Percentiles rank a stretch among this genome's conserved stretches.
phyloP scores from a whole-genome alignment of 2,329 filamentous ascomycete species.

The Penicillium sp. region DNA sequence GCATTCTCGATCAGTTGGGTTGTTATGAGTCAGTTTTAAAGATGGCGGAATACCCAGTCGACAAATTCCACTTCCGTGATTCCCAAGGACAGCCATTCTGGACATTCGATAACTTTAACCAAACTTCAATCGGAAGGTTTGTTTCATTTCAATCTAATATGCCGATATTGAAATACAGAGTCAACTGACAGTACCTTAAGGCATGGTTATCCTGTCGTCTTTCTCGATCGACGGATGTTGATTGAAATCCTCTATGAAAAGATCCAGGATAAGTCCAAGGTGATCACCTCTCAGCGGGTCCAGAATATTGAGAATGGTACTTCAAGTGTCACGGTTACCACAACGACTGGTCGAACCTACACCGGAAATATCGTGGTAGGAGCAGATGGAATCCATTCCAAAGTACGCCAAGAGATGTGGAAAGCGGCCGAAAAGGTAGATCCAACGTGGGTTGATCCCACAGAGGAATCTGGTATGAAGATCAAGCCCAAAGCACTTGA shows the following conservation, averaged over 20 bases:
- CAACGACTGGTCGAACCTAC: constrained; percentile 10
- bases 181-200: constrained; percentile 3
- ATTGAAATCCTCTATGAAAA: constrained; percentile 24
- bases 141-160: background rate
- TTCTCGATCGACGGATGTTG: constrained; percentile 26
- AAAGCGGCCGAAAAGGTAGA: constrained; percentile 13
- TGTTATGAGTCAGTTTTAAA: constrained; percentile 27
- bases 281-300: constrained; percentile 18
- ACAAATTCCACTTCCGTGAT: constrained; percentile 9
- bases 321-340: constrained; percentile 7
- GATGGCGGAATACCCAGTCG: constrained; percentile 8
- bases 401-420: constrained; percentile 35
- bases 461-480: constrained; percentile 12
- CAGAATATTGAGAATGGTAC: constrained; percentile 1
- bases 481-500: background rate
- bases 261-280: constrained; percentile 22
- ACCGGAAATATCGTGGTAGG: constrained; percentile 39
- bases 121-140: background rate
- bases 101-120: constrained; percentile 1
- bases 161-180: background rate
- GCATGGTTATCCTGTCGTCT: constrained; percentile 22
- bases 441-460: constrained; percentile 17
- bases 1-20: constrained; percentile 52
- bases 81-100: constrained; percentile 2
- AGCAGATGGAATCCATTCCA: constrained; percentile 44